A percentile compares a stretch with the other conserved stretches of the same genome.
Conservation (phyloP, 2,329 filamentous ascomycete genomes). For the Fusarium redolens region DNA sequence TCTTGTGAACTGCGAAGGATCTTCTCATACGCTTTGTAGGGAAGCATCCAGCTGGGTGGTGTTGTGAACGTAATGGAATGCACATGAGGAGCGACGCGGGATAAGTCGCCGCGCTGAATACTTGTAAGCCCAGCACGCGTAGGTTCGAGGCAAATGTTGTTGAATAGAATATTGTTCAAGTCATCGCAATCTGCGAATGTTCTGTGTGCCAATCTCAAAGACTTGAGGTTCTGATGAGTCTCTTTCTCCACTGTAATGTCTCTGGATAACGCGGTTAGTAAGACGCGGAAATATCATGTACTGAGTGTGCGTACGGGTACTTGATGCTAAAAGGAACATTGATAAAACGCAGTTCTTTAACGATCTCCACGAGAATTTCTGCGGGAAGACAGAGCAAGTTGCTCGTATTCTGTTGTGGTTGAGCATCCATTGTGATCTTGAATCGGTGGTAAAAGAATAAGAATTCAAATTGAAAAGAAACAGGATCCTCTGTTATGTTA, state of each 20-base stretch:
- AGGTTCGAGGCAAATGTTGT: background rate
- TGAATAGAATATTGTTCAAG: background rate
- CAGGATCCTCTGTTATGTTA: accelerated
- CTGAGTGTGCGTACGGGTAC: background rate
- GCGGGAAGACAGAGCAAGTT: background rate
- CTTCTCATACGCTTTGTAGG: background rate
- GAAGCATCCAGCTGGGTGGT: background rate
- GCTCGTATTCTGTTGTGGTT: background rate
- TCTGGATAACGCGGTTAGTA: background rate
- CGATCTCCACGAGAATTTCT: background rate
- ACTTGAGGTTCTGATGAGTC: background rate
- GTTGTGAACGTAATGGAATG: background rate
- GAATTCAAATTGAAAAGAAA: background rate
- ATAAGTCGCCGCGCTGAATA: background rate
- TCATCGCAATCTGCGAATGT: background rate
- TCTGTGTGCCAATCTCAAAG: background rate
- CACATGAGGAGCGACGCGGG: background rate
- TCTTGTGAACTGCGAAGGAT: background rate
- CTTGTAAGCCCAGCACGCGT: background rate
- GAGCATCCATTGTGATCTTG: background rate
- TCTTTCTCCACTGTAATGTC: background rate
- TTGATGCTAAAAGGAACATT: too few species aligned
- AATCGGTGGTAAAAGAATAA: too few species aligned
- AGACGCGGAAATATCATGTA: background rate
- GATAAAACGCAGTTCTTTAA: background rate